These are phyloP conservation scores for Sporothrix variecibatus DNA, from an alignment of 2,329 filamentous ascomycete genomes.

Conservation along the genomic window DNA sequence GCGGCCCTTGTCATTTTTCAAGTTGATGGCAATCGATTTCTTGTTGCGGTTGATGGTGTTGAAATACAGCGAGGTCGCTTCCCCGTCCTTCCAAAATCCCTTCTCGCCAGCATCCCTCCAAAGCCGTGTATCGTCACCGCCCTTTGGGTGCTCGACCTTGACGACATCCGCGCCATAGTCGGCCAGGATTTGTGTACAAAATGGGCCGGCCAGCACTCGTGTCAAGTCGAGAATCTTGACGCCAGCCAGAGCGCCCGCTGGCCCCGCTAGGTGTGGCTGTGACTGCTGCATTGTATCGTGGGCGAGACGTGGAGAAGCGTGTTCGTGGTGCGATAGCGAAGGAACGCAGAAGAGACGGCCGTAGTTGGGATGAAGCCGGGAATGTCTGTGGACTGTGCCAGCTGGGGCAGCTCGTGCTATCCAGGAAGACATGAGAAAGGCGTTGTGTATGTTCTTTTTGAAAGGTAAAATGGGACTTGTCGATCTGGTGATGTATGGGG, in stretches of 20 bases:
- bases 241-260: not conserved
- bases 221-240: slow-evolving; percentile 24
- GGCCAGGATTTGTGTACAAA: slow-evolving; percentile 47
- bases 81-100: slow-evolving; percentile 8
- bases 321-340: too few relatives aligned
- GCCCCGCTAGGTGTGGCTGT: not conserved
- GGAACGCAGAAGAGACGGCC: not conserved
- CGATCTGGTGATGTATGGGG: not conserved
- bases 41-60: slow-evolving; percentile 27
- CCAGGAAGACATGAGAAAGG: not conserved
- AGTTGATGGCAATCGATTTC: slow-evolving; percentile 20
- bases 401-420: not conserved
- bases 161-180: slow-evolving; percentile 49
- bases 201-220: slow-evolving; percentile 35
- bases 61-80: slow-evolving; percentile 32
- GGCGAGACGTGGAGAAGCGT: not conserved
- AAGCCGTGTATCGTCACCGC: slow-evolving; percentile 32
- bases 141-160: slow-evolving; percentile 45
- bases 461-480: not conserved
- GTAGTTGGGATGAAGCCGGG: not conserved
- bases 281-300: not conserved
- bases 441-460: not conserved
- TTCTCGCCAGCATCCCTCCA: slow-evolving; percentile 2
- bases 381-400: not conserved
- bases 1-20: slow-evolving; percentile 21